These are phyloP conservation scores for Orobanche coerulescens DNA, from an alignment of 257 asterid species.

Conservation along the genomic window DNA sequence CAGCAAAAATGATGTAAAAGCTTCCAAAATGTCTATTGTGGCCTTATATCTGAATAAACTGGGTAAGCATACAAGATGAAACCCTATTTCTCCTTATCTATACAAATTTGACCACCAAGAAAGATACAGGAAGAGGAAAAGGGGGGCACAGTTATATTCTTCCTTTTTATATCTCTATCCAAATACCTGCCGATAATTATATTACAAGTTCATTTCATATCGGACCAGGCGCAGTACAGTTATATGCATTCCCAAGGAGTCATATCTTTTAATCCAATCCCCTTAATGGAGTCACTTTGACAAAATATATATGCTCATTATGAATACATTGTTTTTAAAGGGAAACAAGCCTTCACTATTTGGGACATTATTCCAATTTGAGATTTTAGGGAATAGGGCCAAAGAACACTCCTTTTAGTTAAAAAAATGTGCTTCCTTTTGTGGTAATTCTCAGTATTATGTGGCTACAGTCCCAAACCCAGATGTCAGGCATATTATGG, in stretches of 20 bases:
- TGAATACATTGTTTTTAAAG: background rate
- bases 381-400: background rate
- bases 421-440: background rate
- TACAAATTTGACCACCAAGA: constrained; percentile 5
- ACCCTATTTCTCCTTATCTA: background rate
- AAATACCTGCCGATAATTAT: background rate
- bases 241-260: background rate
- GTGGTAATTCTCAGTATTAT: background rate
- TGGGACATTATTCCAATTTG: background rate
- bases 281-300: background rate
- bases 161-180: background rate
- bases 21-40: background rate
- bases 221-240: background rate
- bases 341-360: background rate
- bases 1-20: background rate
- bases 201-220: background rate
- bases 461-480: constrained; percentile 8
- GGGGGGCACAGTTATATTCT: background rate
- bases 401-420: background rate
- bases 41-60: background rate
- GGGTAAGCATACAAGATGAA: background rate
- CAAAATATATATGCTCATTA: background rate
- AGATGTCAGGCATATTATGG: background rate
- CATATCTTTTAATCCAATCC: background rate
- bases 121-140: background rate